phyloP scores from a whole-genome alignment of 2,329 filamentous ascomycete species.

The Cladosporium sp. region DNA sequence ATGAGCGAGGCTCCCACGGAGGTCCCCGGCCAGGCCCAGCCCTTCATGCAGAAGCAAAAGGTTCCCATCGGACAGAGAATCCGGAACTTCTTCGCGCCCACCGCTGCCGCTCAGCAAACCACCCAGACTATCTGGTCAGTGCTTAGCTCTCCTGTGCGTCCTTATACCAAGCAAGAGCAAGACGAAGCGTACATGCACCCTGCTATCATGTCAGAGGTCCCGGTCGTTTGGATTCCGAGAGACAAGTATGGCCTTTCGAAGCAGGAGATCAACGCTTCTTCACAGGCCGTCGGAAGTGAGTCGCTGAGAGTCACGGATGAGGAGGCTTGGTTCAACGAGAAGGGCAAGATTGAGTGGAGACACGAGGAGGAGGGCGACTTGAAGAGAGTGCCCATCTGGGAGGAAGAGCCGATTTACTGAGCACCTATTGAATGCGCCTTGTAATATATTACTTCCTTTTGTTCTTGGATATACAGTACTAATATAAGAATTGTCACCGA shows the following conservation, averaged over 20 bases:
- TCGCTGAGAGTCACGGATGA: slow-evolving; percentile 37
- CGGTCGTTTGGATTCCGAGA: slow-evolving; percentile 41
- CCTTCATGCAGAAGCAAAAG: not conserved
- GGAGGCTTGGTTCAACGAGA: slow-evolving; percentile 42
- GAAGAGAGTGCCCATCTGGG: slow-evolving; percentile 37
- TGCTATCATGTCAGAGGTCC: slow-evolving; percentile 37
- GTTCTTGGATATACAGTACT: not conserved
- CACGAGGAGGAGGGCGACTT: slow-evolving; percentile 38
- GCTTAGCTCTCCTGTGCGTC: slow-evolving; percentile 28
- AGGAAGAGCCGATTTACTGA: slow-evolving; percentile 21
- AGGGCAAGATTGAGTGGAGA: slow-evolving; percentile 29
- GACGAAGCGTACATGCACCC: slow-evolving; percentile 43
- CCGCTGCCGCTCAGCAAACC: slow-evolving; percentile 23
- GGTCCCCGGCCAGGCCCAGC: not conserved
- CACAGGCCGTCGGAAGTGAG: slow-evolving; percentile 30
- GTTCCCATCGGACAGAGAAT: slow-evolving; percentile 16
- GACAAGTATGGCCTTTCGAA: slow-evolving; percentile 41
- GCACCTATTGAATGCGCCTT: too few species aligned
- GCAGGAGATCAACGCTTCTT: slow-evolving; percentile 36
- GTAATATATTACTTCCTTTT: not conserved
- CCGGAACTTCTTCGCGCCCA: slow-evolving; percentile 23
- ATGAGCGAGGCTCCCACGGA: not conserved
- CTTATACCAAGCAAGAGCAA: slow-evolving; percentile 29
- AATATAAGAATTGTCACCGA: not conserved
- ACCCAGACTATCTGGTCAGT: slow-evolving; percentile 23